phyloP scores from a whole-genome alignment of 495 filamentous ascomycete genomes.

The Trichodelitschia bisporula region DNA sequence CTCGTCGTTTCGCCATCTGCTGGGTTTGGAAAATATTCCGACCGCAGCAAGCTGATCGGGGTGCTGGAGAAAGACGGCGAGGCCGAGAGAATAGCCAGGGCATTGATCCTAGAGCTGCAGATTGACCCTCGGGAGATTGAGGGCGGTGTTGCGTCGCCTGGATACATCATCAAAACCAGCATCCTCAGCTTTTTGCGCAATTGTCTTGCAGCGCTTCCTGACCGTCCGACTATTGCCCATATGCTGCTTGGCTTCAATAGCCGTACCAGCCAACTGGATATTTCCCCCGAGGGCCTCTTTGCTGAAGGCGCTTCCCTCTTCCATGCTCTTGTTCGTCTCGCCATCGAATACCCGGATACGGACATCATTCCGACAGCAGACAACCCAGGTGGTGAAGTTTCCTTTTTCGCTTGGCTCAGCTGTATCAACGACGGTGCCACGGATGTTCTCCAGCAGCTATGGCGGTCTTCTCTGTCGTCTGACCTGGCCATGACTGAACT shows the following conservation, averaged over 20 bases:
- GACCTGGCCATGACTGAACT: constrained; percentile 51
- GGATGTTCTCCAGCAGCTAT: constrained; percentile 55
- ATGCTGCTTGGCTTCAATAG: constrained; percentile 72
- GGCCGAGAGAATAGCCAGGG: constrained; percentile 38
- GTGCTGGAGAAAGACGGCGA: constrained; percentile 49
- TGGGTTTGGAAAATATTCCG: constrained; percentile 16
- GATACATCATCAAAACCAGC: constrained; percentile 50
- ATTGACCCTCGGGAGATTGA: constrained; percentile 35
- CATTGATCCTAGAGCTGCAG: constrained; percentile 38
- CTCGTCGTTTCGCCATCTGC: constrained; percentile 21
- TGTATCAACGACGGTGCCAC: constrained; percentile 48
- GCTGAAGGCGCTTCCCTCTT: constrained; percentile 47
- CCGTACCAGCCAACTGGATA: constrained; percentile 29
- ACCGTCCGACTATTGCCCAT: constrained; percentile 65
- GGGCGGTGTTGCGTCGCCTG: constrained; percentile 31
- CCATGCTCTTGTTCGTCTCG: constrained; percentile 46
- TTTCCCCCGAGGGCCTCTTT: constrained; percentile 39
- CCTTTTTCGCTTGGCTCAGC: constrained; percentile 43
- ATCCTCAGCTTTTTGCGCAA: constrained; percentile 64
- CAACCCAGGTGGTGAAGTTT: constrained; percentile 19
- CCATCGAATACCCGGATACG: constrained; percentile 34
- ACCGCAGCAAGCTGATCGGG: constrained; percentile 55
- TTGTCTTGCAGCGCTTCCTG: constrained; percentile 42
- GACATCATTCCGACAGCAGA: constrained; percentile 16
- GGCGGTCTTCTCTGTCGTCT: constrained; percentile 63